A percentile compares a stretch with the other conserved stretches of the same genome.
Evolutionary conservation across 495 filamentous ascomycete species (phyloP).

Genomic region (Neurospora hispaniola): DNA sequence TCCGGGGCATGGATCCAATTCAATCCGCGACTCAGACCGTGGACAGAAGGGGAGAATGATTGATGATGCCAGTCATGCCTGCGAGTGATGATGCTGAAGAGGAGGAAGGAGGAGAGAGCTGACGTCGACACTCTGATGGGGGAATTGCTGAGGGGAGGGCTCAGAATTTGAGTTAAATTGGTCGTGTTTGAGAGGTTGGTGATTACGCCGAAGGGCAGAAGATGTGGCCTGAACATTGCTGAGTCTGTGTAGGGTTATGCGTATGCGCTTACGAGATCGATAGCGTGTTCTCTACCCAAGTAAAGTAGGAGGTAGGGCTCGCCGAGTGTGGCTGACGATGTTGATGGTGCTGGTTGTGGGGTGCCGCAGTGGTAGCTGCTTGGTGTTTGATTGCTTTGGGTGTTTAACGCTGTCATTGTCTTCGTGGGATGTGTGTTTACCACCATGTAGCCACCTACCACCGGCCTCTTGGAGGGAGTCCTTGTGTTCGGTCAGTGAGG

Average conservation of each 20-base stretch:
- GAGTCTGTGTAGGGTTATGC: not conserved
- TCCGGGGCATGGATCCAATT: not conserved
- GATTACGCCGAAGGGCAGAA: not conserved
- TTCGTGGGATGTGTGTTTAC: not conserved
- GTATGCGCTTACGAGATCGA: not conserved
- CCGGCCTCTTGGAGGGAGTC: too few species aligned
- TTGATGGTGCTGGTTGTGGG: constrained; percentile 27
- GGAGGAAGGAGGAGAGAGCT: not conserved
- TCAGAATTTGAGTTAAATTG: not conserved
- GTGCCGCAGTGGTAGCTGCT: constrained; percentile 6
- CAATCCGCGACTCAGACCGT: not conserved
- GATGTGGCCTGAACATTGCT: not conserved
- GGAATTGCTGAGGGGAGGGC: not conserved
- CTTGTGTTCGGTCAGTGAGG: too few species aligned
- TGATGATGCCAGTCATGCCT: not conserved
- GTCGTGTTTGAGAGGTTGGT: not conserved
- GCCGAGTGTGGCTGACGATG: not conserved
- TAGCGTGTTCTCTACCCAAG: not conserved
- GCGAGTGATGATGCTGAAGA: not conserved
- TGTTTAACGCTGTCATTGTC: not conserved
- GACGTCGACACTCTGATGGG: not conserved
- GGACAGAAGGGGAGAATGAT: not conserved
- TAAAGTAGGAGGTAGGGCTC: not conserved
- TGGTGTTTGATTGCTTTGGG: not conserved
- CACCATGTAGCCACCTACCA: too few species aligned